Base-by-base conservation (phyloP, 2,329 filamentous ascomycete genomes). In the Aspergillus thermomutatus region DNA sequence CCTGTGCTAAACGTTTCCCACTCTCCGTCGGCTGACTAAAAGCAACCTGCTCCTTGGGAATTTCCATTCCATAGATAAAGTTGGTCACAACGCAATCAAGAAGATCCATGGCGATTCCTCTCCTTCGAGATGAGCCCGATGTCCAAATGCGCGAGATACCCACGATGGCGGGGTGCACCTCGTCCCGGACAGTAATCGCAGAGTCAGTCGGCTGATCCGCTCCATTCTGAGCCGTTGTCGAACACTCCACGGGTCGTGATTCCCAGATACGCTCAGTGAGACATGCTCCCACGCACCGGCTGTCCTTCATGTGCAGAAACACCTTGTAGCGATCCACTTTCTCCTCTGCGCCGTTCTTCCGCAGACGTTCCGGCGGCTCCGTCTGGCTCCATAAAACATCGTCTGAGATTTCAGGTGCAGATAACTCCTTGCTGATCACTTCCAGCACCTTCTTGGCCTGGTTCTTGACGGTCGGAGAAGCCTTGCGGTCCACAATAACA, bases 121-220 rank as follows among this genome's bases (percentile, higher is more conserved):
- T 79, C 45, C 82, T 74, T 31, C 85, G 79, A 57, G 83, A 81
- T 1, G 79, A 76, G 5, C 77, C 79, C 7, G 82, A 84, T 0
- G 83, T 85, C 86, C 86, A 89, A 62, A 89, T 85, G 28, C 86
- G 80, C 25, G 85, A 86, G 26, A 89, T 80, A 19, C 85, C 84
- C 53, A 87, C 76, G n/a, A 82, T 75, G 2, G 81, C 83, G 2
- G 77, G 72, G 26, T 77, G 69, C 4, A 74, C 63, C 48, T 75
- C 71, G 26, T 74, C 70, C 52, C 75, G 74, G 37, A 80, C 72
- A 1, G 76, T 79, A 56, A 84, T 73, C 4, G 77, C 77, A 1
- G 75, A 78, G 58, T 73, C 71, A 52, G 68, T 60, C 26, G 65
- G 54, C 31, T 34, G 50, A 7, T 54, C 28, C 17, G 58, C 45